Evolutionary conservation across 176 grass and related monocot species (phyloP), one percentile per base, ranked within the genome.

Genomic region (Oryza longistaminata): DNA sequence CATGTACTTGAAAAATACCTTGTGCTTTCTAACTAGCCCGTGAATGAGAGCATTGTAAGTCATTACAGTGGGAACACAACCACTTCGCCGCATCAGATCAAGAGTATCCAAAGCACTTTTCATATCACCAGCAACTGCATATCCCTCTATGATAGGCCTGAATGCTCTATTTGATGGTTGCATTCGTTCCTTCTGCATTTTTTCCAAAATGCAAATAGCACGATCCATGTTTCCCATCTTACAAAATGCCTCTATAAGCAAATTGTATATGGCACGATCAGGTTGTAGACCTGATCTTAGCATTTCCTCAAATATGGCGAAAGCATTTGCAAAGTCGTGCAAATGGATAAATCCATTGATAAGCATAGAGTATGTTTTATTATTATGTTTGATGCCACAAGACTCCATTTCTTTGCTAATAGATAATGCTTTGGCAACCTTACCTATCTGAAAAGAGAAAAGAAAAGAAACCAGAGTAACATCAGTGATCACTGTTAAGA

Each of bases 1-100:
- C 0, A 87, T 72, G 10, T 27, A 70, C 64, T 69, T n/a, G 44
- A 81, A 85, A 86, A 73, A 70, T 86, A 95, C 96, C 93, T 96
- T 88, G 40, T 92, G 85, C 64, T 92, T 95, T 71, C 88, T 90
- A 81, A 98, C 80, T 78, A 98, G 86, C 66, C 96, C 93, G 45
- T 94, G 96, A 42, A 94, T 88, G 87, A 98, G 96, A 88, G 92
- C 96, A 92, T 98, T 98, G 81, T 98, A 98, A 61, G 91, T 95
- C 87, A 89, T 77, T 66, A 98, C 90, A 83, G 91, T 89, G 35
- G 96, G 93, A 83, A 92, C 69, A 35, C 93, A 96, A 9, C 96
- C 96, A 65, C 66, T 88, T 85, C 58, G 85, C 48, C 90, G 83
- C 96, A 98, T 98, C 42, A 98, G 53, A 65, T 98, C 84, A 90